These are phyloP conservation scores for Pisolithus tinctorius DNA, from an alignment of 768 basidiomycete species.

Conservation along the genomic window DNA sequence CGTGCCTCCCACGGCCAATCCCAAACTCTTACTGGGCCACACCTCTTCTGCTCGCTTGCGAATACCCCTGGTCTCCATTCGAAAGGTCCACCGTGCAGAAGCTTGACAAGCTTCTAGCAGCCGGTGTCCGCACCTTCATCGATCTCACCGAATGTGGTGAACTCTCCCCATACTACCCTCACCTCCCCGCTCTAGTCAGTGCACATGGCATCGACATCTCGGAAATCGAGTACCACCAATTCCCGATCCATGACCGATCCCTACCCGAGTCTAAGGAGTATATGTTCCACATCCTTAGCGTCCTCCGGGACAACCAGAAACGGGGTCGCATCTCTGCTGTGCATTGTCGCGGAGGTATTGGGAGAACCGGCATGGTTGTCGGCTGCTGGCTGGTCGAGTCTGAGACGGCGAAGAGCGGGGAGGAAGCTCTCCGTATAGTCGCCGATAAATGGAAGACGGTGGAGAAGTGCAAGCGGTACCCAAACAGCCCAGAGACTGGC, in stretches of 20 bases:
- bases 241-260: slow-evolving; percentile 69
- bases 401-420: slow-evolving; percentile 52
- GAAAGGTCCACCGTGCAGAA: slow-evolving; percentile 50
- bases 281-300: slow-evolving; percentile 53
- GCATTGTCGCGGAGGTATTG: slow-evolving; percentile 76
- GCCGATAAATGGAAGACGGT: slow-evolving; percentile 67
- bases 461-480: slow-evolving; percentile 71
- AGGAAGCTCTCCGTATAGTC: slow-evolving; percentile 58
- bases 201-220: slow-evolving; percentile 48
- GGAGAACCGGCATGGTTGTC: slow-evolving; percentile 54
- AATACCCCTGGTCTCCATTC: slow-evolving; percentile 71
- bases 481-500: slow-evolving; percentile 74
- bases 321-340: slow-evolving; percentile 62
- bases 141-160: slow-evolving; percentile 82
- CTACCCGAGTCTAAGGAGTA: slow-evolving; percentile 54
- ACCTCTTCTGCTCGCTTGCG: slow-evolving; percentile 64
- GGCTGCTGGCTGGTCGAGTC: slow-evolving; percentile 77
- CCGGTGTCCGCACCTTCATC: slow-evolving; percentile 75
- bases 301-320: slow-evolving; percentile 52
- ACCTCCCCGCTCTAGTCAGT: slow-evolving; percentile 46
- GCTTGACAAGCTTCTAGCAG: slow-evolving; percentile 62
- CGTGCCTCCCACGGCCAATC: slow-evolving; percentile 46
- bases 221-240: slow-evolving; percentile 68
- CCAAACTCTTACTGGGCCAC: slow-evolving; percentile 88
- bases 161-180: slow-evolving; percentile 56